Evolutionary conservation across 805 yeast species (phyloP), one percentile per base, ranked within the genome.

Genomic region (Candida xyloterini): DNA sequence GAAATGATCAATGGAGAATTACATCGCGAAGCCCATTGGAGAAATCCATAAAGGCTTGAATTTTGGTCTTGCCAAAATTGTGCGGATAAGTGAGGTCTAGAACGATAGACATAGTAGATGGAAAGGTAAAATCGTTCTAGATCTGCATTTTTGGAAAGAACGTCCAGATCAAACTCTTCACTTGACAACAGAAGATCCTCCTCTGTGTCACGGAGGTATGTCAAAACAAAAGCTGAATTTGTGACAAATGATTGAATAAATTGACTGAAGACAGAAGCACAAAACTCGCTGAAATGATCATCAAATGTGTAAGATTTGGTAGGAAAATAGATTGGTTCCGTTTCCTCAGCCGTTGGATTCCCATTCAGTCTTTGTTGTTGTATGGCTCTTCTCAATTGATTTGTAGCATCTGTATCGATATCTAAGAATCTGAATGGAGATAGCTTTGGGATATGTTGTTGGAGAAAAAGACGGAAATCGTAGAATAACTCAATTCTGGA

Each of bases 41-140:
- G 68, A 49, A 93, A 90, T 0, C 96, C 97, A 53, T 77, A 71
- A 2, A 87, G 68, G 42, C 80, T 79, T 10, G 82, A 74, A 38
- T 74, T 79, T 14, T 74, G 66, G 47, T 83, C 86, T 10, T 62
- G 58, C 95, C 96, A 90, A 54, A 86, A 84, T 10, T 65, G 62
- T 1, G 69, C 53, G 10, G 84, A 74, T 7, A 81, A 63, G 1
- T 73, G 71, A 1, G 81, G 78, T 41, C 95, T 70, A 13, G 75
- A 70, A 20, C 74, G 66, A 57, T 83, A 89, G 7, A 87, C 69
- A 56, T 75, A 84, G 30, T 81, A 81, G 43, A 87, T 69, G 3
- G 91, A 73, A 47, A 90, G 56, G 55, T 87, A 90, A 53, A 91
- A 86, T 46, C 96, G 71, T 59, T 93, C 99, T 27, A 93, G 65